A percentile compares a stretch with the other conserved stretches of the same genome.
phyloP scores from a whole-genome alignment of 352 stramenopile species.

The Phytophthora pistaciae region DNA sequence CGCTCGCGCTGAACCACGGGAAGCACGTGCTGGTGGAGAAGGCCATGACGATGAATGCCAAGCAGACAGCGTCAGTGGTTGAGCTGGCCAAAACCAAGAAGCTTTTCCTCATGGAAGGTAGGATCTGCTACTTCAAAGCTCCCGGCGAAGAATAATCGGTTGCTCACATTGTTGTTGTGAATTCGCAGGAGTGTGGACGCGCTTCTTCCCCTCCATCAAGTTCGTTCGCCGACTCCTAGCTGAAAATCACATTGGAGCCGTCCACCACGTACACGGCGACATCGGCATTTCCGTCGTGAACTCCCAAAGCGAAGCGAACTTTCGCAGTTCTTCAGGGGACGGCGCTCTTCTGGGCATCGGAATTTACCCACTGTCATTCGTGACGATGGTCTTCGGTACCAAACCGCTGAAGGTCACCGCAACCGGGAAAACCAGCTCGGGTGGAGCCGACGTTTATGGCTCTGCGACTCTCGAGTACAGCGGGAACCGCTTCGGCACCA shows the following conservation, averaged over 20 bases:
- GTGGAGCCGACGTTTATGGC: conserved; percentile 60
- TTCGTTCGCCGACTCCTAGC: conserved; percentile 64
- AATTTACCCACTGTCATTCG: conserved; percentile 82
- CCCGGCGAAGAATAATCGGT: not conserved
- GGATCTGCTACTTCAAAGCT: conserved; percentile 19
- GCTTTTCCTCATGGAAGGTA: conserved; percentile 84
- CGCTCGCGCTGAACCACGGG: conserved; percentile 74
- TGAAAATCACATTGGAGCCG: conserved; percentile 60
- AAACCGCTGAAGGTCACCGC: conserved; percentile 55
- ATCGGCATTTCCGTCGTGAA: conserved; percentile 30
- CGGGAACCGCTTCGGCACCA: conserved; percentile 52
- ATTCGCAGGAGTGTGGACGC: conserved; percentile 85
- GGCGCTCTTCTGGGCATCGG: conserved; percentile 80
- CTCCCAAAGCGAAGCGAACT: conserved; percentile 57
- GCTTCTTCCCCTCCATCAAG: conserved; percentile 82
- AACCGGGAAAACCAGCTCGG: conserved; percentile 46
- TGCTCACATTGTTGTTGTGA: conserved; percentile 33
- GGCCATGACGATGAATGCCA: conserved; percentile 87
- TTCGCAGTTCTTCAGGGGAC: conserved; percentile 62
- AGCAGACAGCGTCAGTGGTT: conserved; percentile 77
- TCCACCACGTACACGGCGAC: conserved; percentile 71
- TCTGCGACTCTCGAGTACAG: conserved; percentile 63
- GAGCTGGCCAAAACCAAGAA: conserved; percentile 63
- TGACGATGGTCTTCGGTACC: conserved; percentile 71
- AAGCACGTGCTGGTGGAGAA: conserved; percentile 96